Conservation (phyloP, 1,284 basidiomycete species). For the Sporisorium graminicola region DNA sequence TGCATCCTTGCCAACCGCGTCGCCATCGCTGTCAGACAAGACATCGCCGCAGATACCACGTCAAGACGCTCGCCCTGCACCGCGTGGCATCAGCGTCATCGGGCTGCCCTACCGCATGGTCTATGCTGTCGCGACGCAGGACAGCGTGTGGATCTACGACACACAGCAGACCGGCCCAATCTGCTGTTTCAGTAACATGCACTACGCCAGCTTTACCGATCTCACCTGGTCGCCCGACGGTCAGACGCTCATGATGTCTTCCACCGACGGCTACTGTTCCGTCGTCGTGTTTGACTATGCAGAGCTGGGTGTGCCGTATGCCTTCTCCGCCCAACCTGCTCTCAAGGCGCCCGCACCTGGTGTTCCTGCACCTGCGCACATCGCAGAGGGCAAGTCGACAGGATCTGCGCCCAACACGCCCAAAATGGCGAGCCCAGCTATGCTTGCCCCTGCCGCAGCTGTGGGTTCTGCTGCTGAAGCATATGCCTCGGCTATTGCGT, state of each 20-base stretch:
- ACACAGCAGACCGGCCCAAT: conserved; percentile 95
- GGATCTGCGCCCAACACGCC: conserved; percentile 33
- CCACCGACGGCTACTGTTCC: conserved; percentile 96
- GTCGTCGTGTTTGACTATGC: conserved; percentile 82
- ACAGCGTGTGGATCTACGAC: conserved; percentile 94
- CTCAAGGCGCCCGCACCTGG: conserved; percentile 38
- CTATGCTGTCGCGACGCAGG: conserved; percentile 96
- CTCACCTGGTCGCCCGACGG: conserved; percentile 97
- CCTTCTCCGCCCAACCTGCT: conserved; percentile 53
- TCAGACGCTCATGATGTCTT: conserved; percentile 89
- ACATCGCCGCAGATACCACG: conserved; percentile 12
- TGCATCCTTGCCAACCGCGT: conserved; percentile 6
- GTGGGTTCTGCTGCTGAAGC: conserved; percentile 32
- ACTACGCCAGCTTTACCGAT: conserved; percentile 98
- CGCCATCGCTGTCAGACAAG: conserved; percentile 26
- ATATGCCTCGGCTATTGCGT: conserved; percentile 28
- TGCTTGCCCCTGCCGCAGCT: conserved; percentile 23
- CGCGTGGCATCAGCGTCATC: conserved; percentile 76
- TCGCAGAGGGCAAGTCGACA: conserved; percentile 36
- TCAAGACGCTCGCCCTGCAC: conserved; percentile 32
- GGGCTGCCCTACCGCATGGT: conserved; percentile 92
- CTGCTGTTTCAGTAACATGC: conserved; percentile 91
- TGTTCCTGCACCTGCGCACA: conserved; percentile 33
- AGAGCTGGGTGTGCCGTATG: conserved; percentile 80
- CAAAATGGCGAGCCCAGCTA: conserved; percentile 29